These are phyloP conservation scores for Shiraia sp. DNA, from an alignment of 2,329 filamentous ascomycete species.

Conservation along the genomic window DNA sequence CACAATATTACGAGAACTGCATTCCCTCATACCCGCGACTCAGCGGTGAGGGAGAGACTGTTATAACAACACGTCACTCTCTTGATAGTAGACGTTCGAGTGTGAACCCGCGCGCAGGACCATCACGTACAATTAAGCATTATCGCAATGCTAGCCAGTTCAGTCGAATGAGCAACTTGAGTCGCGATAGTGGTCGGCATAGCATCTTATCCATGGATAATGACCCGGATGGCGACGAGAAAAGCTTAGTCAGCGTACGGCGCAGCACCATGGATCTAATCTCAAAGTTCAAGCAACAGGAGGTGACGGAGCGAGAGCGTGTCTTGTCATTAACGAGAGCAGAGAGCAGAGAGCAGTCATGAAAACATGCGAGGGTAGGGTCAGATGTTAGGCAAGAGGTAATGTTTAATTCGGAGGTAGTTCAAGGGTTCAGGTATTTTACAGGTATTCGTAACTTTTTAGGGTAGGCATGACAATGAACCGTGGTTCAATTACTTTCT, in stretches of 20 bases:
- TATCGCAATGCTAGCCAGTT: constrained; percentile 26
- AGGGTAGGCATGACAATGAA: too few species aligned
- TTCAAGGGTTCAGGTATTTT: too few species aligned
- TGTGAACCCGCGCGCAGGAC: constrained; percentile 18
- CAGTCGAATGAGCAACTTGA: constrained; percentile 24
- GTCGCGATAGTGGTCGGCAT: constrained; percentile 16
- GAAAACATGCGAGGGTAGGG: not conserved
- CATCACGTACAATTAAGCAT: constrained; percentile 15
- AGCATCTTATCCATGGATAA: constrained; percentile 17
- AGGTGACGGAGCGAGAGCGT: constrained; percentile 38
- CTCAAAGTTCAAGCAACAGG: constrained; percentile 41
- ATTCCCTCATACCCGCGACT: constrained; percentile 29
- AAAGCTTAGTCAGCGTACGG: constrained; percentile 40
- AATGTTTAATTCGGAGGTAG: constrained; percentile 1
- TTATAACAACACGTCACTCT: constrained; percentile 18
- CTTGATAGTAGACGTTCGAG: constrained; percentile 20
- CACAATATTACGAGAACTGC: constrained; percentile 42
- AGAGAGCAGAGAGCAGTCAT: constrained; percentile 8
- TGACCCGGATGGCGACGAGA: constrained; percentile 19
- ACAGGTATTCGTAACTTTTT: too few species aligned
- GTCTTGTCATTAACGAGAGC: constrained; percentile 27
- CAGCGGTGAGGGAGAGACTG: constrained; percentile 26
- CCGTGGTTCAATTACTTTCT: too few species aligned
- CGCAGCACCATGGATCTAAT: constrained; percentile 49
- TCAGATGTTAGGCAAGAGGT: not conserved